Percentiles rank a stretch among this genome's conserved stretches.
Evolutionary conservation across 441 rosid genomes (phyloP).

Genomic region (Adansonia rubrostipa): DNA sequence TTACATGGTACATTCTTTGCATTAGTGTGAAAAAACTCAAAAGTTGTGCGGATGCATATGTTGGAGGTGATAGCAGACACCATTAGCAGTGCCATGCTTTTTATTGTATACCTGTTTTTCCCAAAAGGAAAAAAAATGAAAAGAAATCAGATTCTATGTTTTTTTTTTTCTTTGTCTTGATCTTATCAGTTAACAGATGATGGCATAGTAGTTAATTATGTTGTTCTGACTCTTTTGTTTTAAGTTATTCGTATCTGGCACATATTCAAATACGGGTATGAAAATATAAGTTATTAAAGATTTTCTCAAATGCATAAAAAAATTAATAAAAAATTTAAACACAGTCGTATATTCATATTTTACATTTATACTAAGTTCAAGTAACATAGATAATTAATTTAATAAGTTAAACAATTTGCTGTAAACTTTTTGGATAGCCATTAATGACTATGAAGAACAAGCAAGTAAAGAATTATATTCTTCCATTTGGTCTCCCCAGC

Average conservation of each 20-base stretch:
- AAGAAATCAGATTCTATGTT: neutral
- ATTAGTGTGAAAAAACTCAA: slow-evolving; percentile 24
- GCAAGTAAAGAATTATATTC: neutral
- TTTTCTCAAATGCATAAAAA: no score
- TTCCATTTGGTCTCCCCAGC: neutral
- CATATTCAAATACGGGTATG: no score
- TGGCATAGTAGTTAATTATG: neutral
- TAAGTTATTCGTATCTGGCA: no score
- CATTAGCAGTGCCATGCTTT: neutral
- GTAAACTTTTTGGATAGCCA: neutral
- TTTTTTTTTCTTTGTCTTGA: neutral
- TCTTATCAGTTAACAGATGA: neutral
- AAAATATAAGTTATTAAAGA: no score
- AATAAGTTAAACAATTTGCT: neutral
- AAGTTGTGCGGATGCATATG: slow-evolving; percentile 8
- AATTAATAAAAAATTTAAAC: no score
- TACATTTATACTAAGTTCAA: no score
- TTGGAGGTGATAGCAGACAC: neutral
- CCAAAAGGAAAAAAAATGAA: neutral
- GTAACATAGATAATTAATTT: neutral
- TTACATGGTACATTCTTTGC: slow-evolving; percentile 21
- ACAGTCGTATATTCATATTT: no score
- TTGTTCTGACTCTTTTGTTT: no score
- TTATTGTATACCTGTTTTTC: neutral
- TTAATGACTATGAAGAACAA: neutral